These are phyloP conservation scores for Tetrahymena malaccensis DNA, from an alignment of 73 alveolate species.

Conservation along the genomic window DNA sequence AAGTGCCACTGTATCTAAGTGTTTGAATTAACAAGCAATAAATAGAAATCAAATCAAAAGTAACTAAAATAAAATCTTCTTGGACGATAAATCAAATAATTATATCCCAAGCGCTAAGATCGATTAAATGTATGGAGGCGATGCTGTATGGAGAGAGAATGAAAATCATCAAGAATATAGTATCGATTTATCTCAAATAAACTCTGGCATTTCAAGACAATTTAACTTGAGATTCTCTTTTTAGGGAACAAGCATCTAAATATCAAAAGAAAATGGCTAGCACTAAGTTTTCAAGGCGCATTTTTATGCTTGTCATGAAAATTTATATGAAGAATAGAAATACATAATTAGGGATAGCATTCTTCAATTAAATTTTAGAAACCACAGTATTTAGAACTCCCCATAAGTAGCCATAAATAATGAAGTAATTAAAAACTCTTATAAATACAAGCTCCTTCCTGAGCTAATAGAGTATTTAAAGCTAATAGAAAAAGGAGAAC, in stretches of 20 bases:
- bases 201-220: neutral
- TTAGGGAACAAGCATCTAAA: neutral
- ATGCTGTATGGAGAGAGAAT: neutral
- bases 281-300: neutral
- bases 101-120: neutral
- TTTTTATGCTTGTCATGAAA: neutral
- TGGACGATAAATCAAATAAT: neutral
- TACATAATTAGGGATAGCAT: neutral
- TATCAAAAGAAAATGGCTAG: neutral
- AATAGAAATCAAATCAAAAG: neutral
- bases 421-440: neutral
- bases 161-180: neutral
- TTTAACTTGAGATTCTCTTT: neutral
- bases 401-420: neutral
- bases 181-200: neutral
- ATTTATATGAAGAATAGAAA: neutral
- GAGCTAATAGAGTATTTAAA: neutral
- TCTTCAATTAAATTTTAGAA: neutral
- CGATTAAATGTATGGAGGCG: neutral
- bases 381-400: neutral
- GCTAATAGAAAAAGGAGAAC: neutral
- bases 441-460: neutral
- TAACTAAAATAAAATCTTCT: neutral
- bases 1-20: neutral
- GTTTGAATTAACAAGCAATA: neutral